phyloP scores from a whole-genome alignment of 257 asterid species.

The Rauvolfia tetraphylla region DNA sequence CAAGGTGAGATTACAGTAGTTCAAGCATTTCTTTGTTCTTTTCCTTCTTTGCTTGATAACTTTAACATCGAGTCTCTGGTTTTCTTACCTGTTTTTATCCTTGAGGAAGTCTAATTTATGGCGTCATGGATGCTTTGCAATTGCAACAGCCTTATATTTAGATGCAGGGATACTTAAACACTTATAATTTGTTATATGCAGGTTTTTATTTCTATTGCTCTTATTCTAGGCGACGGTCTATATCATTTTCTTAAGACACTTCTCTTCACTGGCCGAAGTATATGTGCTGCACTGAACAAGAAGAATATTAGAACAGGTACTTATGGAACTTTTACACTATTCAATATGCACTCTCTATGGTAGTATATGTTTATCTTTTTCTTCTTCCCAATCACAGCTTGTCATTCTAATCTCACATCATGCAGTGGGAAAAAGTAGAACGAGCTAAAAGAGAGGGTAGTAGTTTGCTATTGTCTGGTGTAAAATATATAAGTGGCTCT shows the following conservation, averaged over 20 bases:
- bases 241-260: constrained; percentile 73
- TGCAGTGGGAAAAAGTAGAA: too few relatives aligned
- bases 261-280: constrained; percentile 43
- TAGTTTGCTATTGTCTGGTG: too few relatives aligned
- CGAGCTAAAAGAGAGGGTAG: too few relatives aligned
- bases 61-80: too few relatives aligned
- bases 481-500: too few relatives aligned
- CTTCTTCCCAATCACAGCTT: too few relatives aligned
- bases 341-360: neutral
- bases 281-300: constrained; percentile 44
- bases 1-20: constrained; percentile 25
- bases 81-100: too few relatives aligned
- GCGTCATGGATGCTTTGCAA: too few relatives aligned
- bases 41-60: neutral
- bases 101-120: too few relatives aligned
- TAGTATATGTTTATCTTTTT: too few relatives aligned
- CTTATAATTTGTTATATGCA: constrained; percentile 24
- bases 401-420: too few relatives aligned
- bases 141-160: neutral
- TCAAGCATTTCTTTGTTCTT: neutral
- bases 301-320: constrained; percentile 39
- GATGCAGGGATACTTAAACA: neutral
- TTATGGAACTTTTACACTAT: neutral
- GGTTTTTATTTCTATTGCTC: constrained; percentile 83
- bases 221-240: constrained; percentile 81